phyloP scores from a whole-genome alignment of 306 rosid genomes.

The Notholithocarpus densiflorus region DNA sequence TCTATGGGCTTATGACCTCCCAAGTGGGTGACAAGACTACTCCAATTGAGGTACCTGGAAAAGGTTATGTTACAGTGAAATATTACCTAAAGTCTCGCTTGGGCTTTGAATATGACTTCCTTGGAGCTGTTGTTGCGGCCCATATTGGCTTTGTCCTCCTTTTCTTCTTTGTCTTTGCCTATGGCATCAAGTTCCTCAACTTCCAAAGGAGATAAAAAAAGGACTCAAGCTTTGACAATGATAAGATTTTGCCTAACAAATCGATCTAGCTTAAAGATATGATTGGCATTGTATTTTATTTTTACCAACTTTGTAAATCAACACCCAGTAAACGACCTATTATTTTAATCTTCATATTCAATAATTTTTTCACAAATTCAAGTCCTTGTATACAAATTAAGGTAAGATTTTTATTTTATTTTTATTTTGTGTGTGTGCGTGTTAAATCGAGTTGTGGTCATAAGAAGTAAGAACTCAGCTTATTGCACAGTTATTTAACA shows the following conservation, averaged over 20 bases:
- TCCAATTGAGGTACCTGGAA: slow-evolving; percentile 34
- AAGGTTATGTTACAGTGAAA: slow-evolving; percentile 22
- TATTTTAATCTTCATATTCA: too few relatives aligned
- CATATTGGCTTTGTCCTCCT: slow-evolving; percentile 37
- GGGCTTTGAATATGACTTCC: slow-evolving; percentile 41
- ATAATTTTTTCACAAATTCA: too few relatives aligned
- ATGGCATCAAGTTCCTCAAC: slow-evolving; percentile 45
- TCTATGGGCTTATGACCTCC: slow-evolving; percentile 49
- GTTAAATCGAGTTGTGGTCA: too few relatives aligned
- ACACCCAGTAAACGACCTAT: too few relatives aligned
- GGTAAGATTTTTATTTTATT: background rate
- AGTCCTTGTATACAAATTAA: background rate
- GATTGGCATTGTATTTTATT: background rate
- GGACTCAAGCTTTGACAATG: background rate
- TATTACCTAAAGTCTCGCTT: slow-evolving; percentile 26
- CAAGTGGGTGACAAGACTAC: slow-evolving; percentile 42
- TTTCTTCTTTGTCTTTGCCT: slow-evolving; percentile 47
- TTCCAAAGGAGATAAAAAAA: slow-evolving; percentile 46
- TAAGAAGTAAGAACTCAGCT: too few relatives aligned
- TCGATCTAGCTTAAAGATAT: background rate
- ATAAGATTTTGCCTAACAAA: background rate
- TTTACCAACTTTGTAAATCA: too few relatives aligned
- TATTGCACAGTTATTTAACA: too few relatives aligned
- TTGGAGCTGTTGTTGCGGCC: slow-evolving; percentile 41
- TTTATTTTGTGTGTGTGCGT: background rate